A percentile compares a stretch with the other conserved stretches of the same genome.
Evolutionary conservation across 2,329 filamentous ascomycete genomes (phyloP).

Genomic region (Phialophora expanda): DNA sequence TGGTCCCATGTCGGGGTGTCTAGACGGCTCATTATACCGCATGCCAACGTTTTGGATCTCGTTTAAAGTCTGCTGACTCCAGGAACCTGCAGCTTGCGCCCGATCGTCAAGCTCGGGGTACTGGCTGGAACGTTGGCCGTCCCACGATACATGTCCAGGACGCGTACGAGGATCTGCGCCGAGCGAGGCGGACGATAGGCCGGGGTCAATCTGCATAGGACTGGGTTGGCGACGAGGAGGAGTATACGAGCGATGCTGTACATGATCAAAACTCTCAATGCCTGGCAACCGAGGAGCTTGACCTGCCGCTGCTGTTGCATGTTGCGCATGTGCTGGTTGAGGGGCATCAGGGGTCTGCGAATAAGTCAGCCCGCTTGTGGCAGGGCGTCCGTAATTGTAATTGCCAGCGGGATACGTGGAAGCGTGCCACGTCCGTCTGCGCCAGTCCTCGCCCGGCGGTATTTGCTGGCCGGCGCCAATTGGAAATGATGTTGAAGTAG

Average conservation of each 20-base stretch:
- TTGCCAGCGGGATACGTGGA: constrained; percentile 66
- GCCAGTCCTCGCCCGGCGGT: constrained; percentile 73
- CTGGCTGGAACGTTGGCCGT: constrained; percentile 47
- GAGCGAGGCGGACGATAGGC: constrained; percentile 42
- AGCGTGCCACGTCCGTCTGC: constrained; percentile 89
- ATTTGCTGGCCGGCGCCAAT: constrained; percentile 52
- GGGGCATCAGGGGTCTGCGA: constrained; percentile 72
- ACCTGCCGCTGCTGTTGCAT: constrained; percentile 54
- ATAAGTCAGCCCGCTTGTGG: constrained; percentile 75
- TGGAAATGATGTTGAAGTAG: constrained; percentile 67
- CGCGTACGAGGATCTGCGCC: constrained; percentile 50
- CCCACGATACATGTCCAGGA: constrained; percentile 54
- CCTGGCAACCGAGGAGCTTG: constrained; percentile 77
- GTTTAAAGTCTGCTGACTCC: constrained; percentile 53
- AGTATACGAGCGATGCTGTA: constrained; percentile 61
- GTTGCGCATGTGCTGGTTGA: constrained; percentile 60
- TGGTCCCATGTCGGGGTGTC: constrained; percentile 32
- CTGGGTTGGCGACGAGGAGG: constrained; percentile 70
- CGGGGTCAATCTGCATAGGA: constrained; percentile 76
- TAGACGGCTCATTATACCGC: constrained; percentile 15
- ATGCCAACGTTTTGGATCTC: constrained; percentile 44
- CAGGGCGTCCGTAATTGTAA: constrained; percentile 61
- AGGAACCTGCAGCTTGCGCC: constrained; percentile 48
- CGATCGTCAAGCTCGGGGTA: constrained; percentile 41
- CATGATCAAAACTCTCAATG: constrained; percentile 87